These are phyloP conservation scores for Vaccinium darrowii DNA, from an alignment of 148 eudicot genomes.

Conservation along the genomic window DNA sequence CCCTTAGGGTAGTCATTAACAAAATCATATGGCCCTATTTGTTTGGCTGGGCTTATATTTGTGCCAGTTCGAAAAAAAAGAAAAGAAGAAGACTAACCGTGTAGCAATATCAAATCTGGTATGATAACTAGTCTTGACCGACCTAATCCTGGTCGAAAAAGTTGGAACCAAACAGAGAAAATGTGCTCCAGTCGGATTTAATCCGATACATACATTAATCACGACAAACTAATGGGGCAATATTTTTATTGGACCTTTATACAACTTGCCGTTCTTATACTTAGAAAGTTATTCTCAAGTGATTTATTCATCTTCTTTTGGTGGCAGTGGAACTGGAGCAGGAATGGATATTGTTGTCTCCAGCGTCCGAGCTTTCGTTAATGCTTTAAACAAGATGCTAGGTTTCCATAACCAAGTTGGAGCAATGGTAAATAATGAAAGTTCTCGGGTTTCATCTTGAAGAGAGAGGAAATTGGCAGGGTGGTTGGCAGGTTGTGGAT, in stretches of 20 bases:
- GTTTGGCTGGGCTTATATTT: not conserved
- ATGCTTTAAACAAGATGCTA: slow-evolving; percentile 87
- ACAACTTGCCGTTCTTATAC: not conserved
- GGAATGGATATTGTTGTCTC: slow-evolving; percentile 88
- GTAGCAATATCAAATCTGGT: not conserved
- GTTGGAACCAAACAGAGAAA: not conserved
- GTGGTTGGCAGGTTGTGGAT: not conserved
- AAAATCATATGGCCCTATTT: not conserved
- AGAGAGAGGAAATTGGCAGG: not conserved
- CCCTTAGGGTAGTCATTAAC: not conserved
- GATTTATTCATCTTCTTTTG: not conserved
- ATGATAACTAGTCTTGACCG: not conserved
- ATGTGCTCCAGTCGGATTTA: not conserved
- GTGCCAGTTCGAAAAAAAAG: too few relatives aligned
- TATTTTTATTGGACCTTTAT: not conserved
- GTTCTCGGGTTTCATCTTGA: slow-evolving; percentile 26
- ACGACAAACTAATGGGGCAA: not conserved
- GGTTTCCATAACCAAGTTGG: slow-evolving; percentile 46
- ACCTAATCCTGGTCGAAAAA: not conserved
- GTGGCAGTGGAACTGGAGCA: slow-evolving; percentile 82
- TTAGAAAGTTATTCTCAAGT: not conserved
- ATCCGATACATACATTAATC: not conserved
- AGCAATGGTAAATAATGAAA: slow-evolving; percentile 20
- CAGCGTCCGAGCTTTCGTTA: slow-evolving; percentile 84
- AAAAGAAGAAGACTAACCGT: not conserved